A percentile compares a stretch with the other conserved stretches of the same genome.
Evolutionary conservation across 2,329 filamentous ascomycete genomes (phyloP).

Genomic region (Teratosphaeria viscida): DNA sequence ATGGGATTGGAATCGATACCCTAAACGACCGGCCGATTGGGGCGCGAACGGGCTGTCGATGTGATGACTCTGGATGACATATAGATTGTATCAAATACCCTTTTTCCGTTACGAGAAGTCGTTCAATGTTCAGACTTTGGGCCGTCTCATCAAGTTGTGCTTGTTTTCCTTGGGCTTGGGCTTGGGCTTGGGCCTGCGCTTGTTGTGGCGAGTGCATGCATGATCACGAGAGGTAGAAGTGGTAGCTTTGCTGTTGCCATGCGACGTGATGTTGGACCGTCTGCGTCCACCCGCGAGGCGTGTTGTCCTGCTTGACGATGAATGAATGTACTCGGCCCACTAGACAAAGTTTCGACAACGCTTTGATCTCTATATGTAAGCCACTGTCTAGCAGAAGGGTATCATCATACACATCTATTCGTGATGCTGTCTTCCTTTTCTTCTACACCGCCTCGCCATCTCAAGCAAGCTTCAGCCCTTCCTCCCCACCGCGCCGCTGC

Average conservation of each 20-base stretch:
- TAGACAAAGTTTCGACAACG: no score
- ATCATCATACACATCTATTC: neutral
- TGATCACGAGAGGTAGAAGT: no score
- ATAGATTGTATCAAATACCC: neutral
- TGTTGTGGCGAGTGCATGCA: no score
- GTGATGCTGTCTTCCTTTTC: neutral
- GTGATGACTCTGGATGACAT: neutral
- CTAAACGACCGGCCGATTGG: neutral
- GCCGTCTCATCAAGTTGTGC: no score
- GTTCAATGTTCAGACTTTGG: neutral
- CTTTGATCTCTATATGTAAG: neutral
- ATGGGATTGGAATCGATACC: neutral
- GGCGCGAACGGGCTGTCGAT: neutral
- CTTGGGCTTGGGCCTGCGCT: no score
- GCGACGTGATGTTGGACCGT: no score
- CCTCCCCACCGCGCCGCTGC: slow-evolving; percentile 22
- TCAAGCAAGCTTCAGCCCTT: neutral
- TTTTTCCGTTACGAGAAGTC: neutral
- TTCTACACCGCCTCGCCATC: neutral
- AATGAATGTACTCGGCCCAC: no score
- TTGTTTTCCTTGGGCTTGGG: no score
- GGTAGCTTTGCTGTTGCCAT: no score
- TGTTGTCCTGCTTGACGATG: no score
- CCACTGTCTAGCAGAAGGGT: neutral
- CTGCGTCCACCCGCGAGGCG: no score